phyloP scores from a whole-genome alignment of 2,329 filamentous ascomycete genomes.

The Fusarium robinianum region DNA sequence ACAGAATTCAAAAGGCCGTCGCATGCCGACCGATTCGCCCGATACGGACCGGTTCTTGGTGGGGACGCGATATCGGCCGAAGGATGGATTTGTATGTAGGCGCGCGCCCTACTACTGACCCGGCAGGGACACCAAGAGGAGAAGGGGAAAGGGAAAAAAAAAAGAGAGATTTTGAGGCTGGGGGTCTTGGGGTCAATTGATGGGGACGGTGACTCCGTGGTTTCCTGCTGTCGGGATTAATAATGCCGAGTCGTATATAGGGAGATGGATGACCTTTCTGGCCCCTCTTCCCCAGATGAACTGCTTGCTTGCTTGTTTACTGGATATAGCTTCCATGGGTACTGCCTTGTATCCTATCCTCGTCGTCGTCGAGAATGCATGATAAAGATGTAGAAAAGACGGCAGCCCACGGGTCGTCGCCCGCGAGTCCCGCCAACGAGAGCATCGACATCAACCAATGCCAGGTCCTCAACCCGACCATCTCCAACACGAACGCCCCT shows the following conservation, averaged over 20 bases:
- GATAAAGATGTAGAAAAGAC: slow-evolving; percentile 28
- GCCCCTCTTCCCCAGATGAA: slow-evolving; percentile 1
- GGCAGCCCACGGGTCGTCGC: slow-evolving; percentile 9
- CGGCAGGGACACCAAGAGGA: too few species aligned
- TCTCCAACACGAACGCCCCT: slow-evolving; percentile 35
- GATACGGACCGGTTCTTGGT: slow-evolving; percentile 14
- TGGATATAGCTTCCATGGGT: slow-evolving; percentile 12
- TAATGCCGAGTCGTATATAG: slow-evolving; percentile 25
- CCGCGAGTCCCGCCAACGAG: slow-evolving; percentile 2
- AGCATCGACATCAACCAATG: slow-evolving; percentile 3
- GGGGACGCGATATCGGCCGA: slow-evolving; percentile 31
- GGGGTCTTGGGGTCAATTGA: slow-evolving; percentile 12
- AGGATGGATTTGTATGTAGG: too few species aligned
- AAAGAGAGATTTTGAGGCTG: too few species aligned
- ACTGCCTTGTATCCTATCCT: slow-evolving; percentile 3
- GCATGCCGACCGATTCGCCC: slow-evolving; percentile 5
- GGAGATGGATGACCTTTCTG: background rate
- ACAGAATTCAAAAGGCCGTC: slow-evolving; percentile 9
- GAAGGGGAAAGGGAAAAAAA: too few species aligned
- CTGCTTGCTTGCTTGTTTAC: slow-evolving; percentile 1
- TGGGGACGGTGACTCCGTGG: background rate
- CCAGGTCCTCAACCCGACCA: slow-evolving; percentile 24
- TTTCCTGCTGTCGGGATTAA: slow-evolving; percentile 4
- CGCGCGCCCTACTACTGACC: too few species aligned
- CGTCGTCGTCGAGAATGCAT: slow-evolving; percentile 25